Percentiles rank a stretch among this genome's conserved stretches.
Evolutionary conservation across 1,284 basidiomycete genomes (phyloP).

Genomic region (Trametes hirsuta): DNA sequence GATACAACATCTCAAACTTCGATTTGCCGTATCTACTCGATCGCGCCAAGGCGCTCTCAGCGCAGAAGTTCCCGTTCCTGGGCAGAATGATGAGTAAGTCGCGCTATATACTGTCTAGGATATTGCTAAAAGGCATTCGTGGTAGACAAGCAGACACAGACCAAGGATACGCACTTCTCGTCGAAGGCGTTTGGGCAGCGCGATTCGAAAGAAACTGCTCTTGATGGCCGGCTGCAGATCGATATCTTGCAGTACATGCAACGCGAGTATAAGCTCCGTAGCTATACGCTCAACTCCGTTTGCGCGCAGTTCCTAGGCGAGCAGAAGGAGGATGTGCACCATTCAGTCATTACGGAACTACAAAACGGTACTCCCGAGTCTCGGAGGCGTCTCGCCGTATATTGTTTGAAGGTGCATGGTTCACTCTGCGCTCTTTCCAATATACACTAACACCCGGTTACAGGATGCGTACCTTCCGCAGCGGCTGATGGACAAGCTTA

Average conservation of each 20-base stretch:
- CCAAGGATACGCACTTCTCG: conserved; percentile 93
- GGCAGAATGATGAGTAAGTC: conserved; percentile 76
- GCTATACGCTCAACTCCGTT: conserved; percentile 94
- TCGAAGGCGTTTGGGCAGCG: conserved; percentile 95
- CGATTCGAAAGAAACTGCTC: conserved; percentile 88
- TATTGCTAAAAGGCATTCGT: neutral
- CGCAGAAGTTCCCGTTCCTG: conserved; percentile 73
- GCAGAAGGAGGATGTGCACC: conserved; percentile 97
- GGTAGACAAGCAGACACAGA: conserved; percentile 73
- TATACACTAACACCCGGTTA: neutral
- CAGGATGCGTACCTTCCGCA: conserved; percentile 97
- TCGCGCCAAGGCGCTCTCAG: conserved; percentile 81
- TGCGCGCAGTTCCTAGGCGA: conserved; percentile 95
- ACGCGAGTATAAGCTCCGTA: conserved; percentile 92
- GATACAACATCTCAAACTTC: conserved; percentile 91
- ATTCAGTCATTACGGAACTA: conserved; percentile 95
- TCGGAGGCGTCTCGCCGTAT: conserved; percentile 87
- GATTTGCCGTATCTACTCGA: conserved; percentile 95
- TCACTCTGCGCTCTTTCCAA: neutral
- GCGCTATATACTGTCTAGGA: neutral
- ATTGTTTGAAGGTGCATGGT: conserved; percentile 86
- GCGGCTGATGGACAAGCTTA: conserved; percentile 91
- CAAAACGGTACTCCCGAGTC: conserved; percentile 95
- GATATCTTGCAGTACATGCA: conserved; percentile 97
- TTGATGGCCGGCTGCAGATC: conserved; percentile 91